phyloP scores from a whole-genome alignment of 106 monocot genomes.

The Allium sativum region DNA sequence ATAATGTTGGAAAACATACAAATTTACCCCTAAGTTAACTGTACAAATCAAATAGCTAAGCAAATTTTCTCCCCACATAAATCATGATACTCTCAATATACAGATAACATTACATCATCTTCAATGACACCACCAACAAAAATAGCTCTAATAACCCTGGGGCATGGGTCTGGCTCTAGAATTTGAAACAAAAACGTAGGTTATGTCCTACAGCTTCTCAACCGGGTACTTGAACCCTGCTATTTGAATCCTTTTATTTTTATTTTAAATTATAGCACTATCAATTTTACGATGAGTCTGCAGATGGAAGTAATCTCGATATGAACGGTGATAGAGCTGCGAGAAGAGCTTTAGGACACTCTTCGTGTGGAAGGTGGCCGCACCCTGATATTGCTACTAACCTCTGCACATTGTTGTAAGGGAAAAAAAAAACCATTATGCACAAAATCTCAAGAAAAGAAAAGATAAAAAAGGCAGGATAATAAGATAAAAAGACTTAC shows the following conservation, averaged over 20 bases:
- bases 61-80: not conserved
- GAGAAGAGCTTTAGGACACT: constrained; percentile 89
- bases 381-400: constrained; percentile 81
- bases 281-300: constrained; percentile 31
- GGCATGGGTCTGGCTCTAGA: constrained; percentile 48
- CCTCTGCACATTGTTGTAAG: constrained; percentile 43
- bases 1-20: too few relatives aligned
- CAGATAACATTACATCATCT: not conserved
- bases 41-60: too few relatives aligned
- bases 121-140: constrained; percentile 18
- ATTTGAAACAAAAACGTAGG: not conserved
- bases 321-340: constrained; percentile 74
- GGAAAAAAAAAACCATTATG: not conserved
- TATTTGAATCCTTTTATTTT: not conserved
- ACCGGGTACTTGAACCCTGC: not conserved
- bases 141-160: constrained; percentile 62
- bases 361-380: constrained; percentile 93
- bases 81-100: constrained; percentile 1
- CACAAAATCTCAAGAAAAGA: not conserved
- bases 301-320: constrained; percentile 40
- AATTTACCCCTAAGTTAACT: too few relatives aligned
- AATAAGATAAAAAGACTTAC: constrained; percentile 27
- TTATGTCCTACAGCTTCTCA: constrained; percentile 20
- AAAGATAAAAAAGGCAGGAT: not conserved
- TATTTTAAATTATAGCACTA: constrained; percentile 11